phyloP scores from a whole-genome alignment of 1,284 basidiomycete species.

The Thelephora terrestris region DNA sequence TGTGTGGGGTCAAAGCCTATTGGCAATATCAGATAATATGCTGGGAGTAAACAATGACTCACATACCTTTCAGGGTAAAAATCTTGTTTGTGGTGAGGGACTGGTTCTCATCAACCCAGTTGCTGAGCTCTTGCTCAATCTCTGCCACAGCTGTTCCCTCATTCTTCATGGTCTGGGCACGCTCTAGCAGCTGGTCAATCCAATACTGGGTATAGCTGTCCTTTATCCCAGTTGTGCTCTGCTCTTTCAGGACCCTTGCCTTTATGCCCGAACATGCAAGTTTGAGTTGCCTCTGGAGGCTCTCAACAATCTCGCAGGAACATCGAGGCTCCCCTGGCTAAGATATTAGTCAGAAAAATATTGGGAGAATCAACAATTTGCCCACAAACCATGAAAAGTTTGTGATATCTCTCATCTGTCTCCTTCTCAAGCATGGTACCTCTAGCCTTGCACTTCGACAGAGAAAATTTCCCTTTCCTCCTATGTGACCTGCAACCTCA shows the following conservation, averaged over 20 bases:
- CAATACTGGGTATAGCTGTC: slow-evolving; percentile 11
- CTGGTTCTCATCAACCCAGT: slow-evolving; percentile 7
- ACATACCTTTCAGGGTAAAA: slow-evolving; percentile 5
- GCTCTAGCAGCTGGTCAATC: slow-evolving; percentile 9
- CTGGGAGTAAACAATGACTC: not conserved
- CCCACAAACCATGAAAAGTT: too few relatives aligned
- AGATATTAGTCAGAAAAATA: too few relatives aligned
- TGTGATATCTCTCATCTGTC: too few relatives aligned
- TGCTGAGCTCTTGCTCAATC: slow-evolving; percentile 6
- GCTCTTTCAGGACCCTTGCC: too few relatives aligned
- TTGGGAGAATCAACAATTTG: too few relatives aligned
- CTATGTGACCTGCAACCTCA: slow-evolving; percentile 32
- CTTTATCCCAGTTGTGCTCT: slow-evolving; percentile 10
- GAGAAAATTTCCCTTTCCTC: slow-evolving; percentile 27
- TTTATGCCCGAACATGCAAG: too few relatives aligned
- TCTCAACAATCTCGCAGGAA: too few relatives aligned
- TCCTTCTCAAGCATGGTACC: too few relatives aligned
- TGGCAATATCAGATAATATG: not conserved
- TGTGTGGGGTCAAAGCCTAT: slow-evolving; percentile 21
- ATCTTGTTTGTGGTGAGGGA: slow-evolving; percentile 7
- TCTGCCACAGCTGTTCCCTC: not conserved
- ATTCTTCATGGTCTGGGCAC: slow-evolving; percentile 1
- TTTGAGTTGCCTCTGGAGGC: too few relatives aligned
- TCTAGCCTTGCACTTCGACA: slow-evolving; percentile 17
- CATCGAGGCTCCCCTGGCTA: too few relatives aligned